These are phyloP conservation scores for Vairimorpha necatrix DNA, from an alignment of 371 early-diverging fungal genomes.

Conservation along the genomic window DNA sequence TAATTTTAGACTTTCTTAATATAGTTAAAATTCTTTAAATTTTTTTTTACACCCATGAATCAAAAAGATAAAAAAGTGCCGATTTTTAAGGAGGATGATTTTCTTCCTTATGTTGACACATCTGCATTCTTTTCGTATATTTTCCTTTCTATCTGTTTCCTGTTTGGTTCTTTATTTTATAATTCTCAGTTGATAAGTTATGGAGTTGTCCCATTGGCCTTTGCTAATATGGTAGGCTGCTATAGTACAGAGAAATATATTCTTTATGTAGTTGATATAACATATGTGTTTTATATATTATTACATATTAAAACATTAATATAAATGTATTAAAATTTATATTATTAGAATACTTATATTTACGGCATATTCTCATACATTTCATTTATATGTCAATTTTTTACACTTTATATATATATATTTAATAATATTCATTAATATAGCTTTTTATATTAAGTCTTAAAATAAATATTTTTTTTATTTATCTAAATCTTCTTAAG, in stretches of 20 bases:
- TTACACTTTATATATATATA: too few species aligned
- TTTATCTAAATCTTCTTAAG: constrained; percentile 67
- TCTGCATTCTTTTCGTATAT: constrained; percentile 7
- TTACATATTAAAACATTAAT: neutral
- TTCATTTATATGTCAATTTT: too few species aligned
- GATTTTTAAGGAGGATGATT: neutral
- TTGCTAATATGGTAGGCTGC: neutral
- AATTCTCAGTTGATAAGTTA: constrained; percentile 3
- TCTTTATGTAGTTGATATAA: neutral
- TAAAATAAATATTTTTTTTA: too few species aligned
- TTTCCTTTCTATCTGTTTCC: neutral
- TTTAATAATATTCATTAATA: too few species aligned
- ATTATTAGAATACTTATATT: too few species aligned
- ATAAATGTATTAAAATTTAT: neutral
- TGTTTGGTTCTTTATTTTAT: neutral
- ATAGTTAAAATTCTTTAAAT: too few species aligned
- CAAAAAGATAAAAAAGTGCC: too few species aligned
- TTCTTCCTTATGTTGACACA: neutral
- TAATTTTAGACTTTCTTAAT: too few species aligned
- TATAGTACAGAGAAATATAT: neutral
- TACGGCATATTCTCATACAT: too few species aligned
- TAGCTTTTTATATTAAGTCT: too few species aligned
- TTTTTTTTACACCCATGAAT: too few species aligned
- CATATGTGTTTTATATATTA: neutral
- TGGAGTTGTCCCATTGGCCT: constrained; percentile 6